Base-by-base conservation (phyloP, 106 monocot species). In the Agapanthus africanus region DNA sequence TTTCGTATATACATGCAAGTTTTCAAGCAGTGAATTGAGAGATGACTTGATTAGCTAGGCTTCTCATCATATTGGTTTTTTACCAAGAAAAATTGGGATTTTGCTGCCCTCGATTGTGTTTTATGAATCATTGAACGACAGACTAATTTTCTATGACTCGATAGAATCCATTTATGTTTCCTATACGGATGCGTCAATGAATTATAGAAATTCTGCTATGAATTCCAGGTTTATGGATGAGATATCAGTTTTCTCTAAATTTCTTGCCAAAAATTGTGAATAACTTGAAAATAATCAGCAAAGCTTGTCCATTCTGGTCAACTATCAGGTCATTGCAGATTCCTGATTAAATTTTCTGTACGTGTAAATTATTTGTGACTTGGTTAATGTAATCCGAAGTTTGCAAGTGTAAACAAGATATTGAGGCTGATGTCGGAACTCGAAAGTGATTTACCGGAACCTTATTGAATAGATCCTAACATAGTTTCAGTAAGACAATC, bases 251-350 rank as follows among this genome's bases (percentile, higher is more conserved):
- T 10, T 4, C 23, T 52, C 52, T 52, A 23, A 52, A 25, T 25
- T 52, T 52, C 4, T 52, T 52, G 23, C 21, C 52, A 21, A 22
- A 52, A 7, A 52, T 25, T 25, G 7, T 52, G 25, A 54, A 25
- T 54, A 54, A 54, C 7, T 54, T 54, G 25, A 54, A 54, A 54
- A 54, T 54, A 54, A 54, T 25, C 25, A 54, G 26, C 21, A 54
- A 7, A 25, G 26, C 52, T 7, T 54, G 25, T 54, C 25, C 26
- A 2, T 19, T 50, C 50, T 21, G 7, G 1, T 44, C 50, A 21
- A 50, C 50, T 50, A 21, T 50, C 22, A n/a, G 50, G 22, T 4
- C 10, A 21, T 50, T 50, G 19, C 50, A n/a, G 13, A 50, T 18
- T n/a, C 50, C 50, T 21, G 1, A 19, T 50, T 50, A 50, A 7